Evolutionary conservation across 2,329 filamentous ascomycete species (phyloP), one percentile per base, ranked within the genome.

Genomic region (Aspergillus sp.): DNA sequence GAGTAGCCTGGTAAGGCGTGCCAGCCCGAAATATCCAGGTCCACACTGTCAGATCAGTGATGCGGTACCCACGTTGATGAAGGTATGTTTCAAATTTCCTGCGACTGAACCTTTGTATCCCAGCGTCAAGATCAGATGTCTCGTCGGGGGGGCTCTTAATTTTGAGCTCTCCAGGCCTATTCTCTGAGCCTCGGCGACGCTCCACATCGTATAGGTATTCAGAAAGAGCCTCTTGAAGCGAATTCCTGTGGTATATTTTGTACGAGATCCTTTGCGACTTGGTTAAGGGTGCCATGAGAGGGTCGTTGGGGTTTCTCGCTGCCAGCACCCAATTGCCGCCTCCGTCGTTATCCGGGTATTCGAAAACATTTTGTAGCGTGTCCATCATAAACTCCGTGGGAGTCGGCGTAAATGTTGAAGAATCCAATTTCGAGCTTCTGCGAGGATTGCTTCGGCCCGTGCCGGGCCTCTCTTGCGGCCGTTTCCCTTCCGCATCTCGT

Each of bases 21-120:
- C 67, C 61, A 54, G 77, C 74, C 24, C 71, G 75, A 54, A 82
- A 66, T 22, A 82, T 73, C 80, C 80, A 82, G 18, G 78, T 74
- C 80, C 80, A 82, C 18, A 70, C 65, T 58, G 77, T 71, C 26
- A 82, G 73, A 68, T 82, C 79, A 4, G 67, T 62, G 18, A 69
- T 64, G 50, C 69, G 71, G 63, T 76, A 79, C 7, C 74, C 69
- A 53, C 71, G 68, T 20, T 60, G 46, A 7, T 54, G 63, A 9
- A 81, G 63, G 49, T 71, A 75, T 6, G 65, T 58, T 31, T 73
- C 42, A 24, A 66, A 65, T 6, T 64, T 56, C 5, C 66, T 52
- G 52, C 54, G 60, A 52, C 80, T 78, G n/a, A 78, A 69, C 14
- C 62, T 58, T 53, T 65, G 60, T 12, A 79, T 55, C 42, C 67